These are phyloP conservation scores for Mollisiaceae sp. DNA, from an alignment of 2,329 filamentous ascomycete species.

Conservation along the genomic window DNA sequence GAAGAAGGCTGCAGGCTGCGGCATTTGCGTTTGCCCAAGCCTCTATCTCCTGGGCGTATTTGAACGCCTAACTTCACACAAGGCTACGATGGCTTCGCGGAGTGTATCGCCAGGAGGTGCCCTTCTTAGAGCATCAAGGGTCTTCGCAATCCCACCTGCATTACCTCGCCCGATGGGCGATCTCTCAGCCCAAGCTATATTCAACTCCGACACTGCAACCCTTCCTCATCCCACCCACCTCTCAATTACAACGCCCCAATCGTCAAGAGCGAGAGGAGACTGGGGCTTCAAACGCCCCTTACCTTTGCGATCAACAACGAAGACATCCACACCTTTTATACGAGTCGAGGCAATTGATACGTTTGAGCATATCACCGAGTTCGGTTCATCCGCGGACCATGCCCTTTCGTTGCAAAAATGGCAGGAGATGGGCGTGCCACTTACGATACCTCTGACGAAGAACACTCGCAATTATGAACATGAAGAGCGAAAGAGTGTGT, in stretches of 20 bases:
- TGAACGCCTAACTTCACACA: conserved; percentile 2
- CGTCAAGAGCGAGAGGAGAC: conserved; percentile 78
- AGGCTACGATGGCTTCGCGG: conserved; percentile 40
- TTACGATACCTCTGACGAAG: conserved; percentile 58
- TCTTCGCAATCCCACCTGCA: conserved; percentile 85
- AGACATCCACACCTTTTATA: conserved; percentile 74
- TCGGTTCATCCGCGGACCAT: conserved; percentile 81
- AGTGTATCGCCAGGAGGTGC: conserved; percentile 65
- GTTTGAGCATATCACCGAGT: conserved; percentile 88
- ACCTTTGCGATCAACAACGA: conserved; percentile 75
- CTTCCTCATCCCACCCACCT: conserved; percentile 80
- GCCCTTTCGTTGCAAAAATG: conserved; percentile 82
- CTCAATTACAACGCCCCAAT: conserved; percentile 76
- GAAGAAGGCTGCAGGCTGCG: conserved; percentile 6
- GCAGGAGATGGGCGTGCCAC: conserved; percentile 77
- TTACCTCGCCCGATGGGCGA: conserved; percentile 65
- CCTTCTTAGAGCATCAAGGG: conserved; percentile 82
- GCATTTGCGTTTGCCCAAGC: background rate
- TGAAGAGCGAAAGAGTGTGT: conserved; percentile 54
- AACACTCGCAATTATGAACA: background rate
- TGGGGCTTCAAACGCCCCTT: conserved; percentile 92
- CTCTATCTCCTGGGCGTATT: conserved; percentile 7
- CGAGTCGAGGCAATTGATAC: conserved; percentile 82
- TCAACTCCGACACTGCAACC: conserved; percentile 72
- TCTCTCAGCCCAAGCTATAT: conserved; percentile 52